These are phyloP conservation scores for Bremia lactucae DNA, from an alignment of 352 stramenopile genomes.

Conservation along the genomic window DNA sequence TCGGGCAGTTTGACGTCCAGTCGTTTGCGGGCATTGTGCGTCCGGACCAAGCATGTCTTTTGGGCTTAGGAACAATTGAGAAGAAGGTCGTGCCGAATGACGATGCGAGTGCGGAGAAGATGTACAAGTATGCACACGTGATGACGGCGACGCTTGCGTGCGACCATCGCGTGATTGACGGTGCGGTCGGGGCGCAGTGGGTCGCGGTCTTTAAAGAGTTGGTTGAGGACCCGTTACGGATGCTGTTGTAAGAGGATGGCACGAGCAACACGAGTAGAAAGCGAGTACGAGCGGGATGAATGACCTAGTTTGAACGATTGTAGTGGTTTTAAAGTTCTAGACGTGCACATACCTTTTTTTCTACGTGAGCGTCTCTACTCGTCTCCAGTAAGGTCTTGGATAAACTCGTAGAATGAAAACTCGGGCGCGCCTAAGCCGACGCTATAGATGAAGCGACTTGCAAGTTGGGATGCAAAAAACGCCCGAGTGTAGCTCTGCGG, in stretches of 20 bases:
- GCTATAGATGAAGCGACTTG: conserved; percentile 74
- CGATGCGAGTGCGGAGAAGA: conserved; percentile 64
- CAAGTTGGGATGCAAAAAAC: conserved; percentile 74
- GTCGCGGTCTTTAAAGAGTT: conserved; percentile 92
- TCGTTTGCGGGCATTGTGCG: conserved; percentile 91
- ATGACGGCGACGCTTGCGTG: conserved; percentile 94
- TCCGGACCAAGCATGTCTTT: conserved; percentile 86
- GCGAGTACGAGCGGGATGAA: too few relatives aligned
- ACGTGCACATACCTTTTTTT: neutral
- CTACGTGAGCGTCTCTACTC: conserved; percentile 12
- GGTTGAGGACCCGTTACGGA: conserved; percentile 94
- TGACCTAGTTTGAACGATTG: too few relatives aligned
- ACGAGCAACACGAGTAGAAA: too few relatives aligned
- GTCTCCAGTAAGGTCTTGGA: conserved; percentile 41
- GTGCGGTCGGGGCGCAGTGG: conserved; percentile 93
- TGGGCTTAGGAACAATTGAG: conserved; percentile 91
- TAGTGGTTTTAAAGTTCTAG: too few relatives aligned
- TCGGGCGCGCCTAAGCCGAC: conserved; percentile 57
- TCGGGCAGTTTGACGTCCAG: conserved; percentile 95
- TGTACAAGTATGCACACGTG: conserved; percentile 86
- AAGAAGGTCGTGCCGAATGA: conserved; percentile 91
- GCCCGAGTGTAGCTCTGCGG: conserved; percentile 71
- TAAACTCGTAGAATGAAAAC: conserved; percentile 84
- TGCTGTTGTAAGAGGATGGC: conserved; percentile 86
- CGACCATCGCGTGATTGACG: conserved; percentile 97